Percentiles rank a stretch among this genome's conserved stretches.
Evolutionary conservation across 306 rosid species (phyloP).

Genomic region (Pyrus pyrifolia): DNA sequence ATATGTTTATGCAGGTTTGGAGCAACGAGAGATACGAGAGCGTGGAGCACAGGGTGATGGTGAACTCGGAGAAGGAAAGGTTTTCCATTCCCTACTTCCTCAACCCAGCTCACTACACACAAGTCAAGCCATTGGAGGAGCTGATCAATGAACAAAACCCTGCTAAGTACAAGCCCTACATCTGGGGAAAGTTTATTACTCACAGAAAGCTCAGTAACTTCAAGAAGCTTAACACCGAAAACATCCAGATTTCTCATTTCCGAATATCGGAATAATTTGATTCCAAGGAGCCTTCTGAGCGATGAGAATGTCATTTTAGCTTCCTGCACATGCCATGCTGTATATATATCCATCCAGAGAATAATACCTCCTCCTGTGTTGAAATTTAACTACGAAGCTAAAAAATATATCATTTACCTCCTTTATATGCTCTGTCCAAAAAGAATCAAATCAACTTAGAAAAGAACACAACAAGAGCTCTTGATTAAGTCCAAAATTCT

Average conservation of each 20-base stretch:
- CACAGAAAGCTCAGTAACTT: slow-evolving; percentile 32
- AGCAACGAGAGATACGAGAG: slow-evolving; percentile 71
- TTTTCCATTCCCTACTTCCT: slow-evolving; percentile 62
- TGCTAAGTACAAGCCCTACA: slow-evolving; percentile 37
- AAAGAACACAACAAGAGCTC: no score
- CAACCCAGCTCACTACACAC: slow-evolving; percentile 46
- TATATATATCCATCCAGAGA: background rate
- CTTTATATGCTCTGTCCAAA: no score
- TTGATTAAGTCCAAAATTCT: no score
- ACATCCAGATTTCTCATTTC: slow-evolving; percentile 31
- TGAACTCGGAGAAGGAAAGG: slow-evolving; percentile 47
- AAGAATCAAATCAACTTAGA: no score
- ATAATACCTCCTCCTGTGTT: background rate
- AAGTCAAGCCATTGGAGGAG: slow-evolving; percentile 41
- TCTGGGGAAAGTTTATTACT: slow-evolving; percentile 46
- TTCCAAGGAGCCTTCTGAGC: background rate
- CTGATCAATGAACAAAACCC: slow-evolving; percentile 34
- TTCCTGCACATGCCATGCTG: background rate
- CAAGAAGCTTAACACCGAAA: slow-evolving; percentile 39
- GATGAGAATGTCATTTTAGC: background rate
- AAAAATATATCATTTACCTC: no score
- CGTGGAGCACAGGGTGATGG: slow-evolving; percentile 68
- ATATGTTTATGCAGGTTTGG: slow-evolving; percentile 55
- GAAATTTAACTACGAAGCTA: no score
- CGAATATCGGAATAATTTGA: background rate